Conservation (phyloP, 805 yeast genomes). For the Yarrowia hollandica region DNA sequence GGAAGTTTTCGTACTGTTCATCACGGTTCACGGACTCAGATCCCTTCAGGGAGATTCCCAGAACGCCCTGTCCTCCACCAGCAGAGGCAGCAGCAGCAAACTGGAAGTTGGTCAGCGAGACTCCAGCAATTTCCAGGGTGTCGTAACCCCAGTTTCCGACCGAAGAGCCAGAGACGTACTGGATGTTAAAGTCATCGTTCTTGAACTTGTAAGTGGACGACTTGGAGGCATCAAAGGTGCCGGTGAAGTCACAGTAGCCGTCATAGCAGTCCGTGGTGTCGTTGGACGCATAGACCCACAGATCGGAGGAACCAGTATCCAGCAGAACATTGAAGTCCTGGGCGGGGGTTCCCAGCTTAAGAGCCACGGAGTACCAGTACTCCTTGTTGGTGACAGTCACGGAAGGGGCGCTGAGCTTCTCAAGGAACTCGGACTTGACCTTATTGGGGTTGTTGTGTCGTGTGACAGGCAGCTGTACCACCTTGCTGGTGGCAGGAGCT, state of each 20-base stretch:
- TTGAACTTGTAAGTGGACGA: constrained; percentile 36
- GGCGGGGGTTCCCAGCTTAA: constrained; percentile 55
- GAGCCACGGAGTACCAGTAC: constrained; percentile 31
- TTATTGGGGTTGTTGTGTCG: constrained; percentile 15
- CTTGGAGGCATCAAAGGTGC: constrained; percentile 21
- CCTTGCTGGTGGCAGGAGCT: constrained; percentile 10
- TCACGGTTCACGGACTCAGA: constrained; percentile 31
- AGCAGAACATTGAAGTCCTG: constrained; percentile 55
- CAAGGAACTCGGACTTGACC: neutral
- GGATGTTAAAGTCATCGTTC: constrained; percentile 35
- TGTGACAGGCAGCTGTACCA: constrained; percentile 8
- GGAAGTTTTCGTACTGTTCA: constrained; percentile 38
- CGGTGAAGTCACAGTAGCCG: constrained; percentile 1
- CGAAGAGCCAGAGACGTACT: constrained; percentile 44
- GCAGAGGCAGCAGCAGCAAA: constrained; percentile 31
- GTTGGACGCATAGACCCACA: constrained; percentile 50
- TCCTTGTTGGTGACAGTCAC: constrained; percentile 27
- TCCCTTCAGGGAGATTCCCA: constrained; percentile 33
- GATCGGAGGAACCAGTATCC: constrained; percentile 71
- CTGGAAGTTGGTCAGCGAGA: constrained; percentile 43
- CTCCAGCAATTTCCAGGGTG: constrained; percentile 50
- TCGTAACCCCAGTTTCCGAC: constrained; percentile 63
- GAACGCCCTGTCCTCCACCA: constrained; percentile 27
- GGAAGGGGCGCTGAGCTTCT: neutral
- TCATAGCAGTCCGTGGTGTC: neutral